Evolutionary conservation across 2,329 filamentous ascomycete species (phyloP).

Genomic region (Claviceps maximensis): DNA sequence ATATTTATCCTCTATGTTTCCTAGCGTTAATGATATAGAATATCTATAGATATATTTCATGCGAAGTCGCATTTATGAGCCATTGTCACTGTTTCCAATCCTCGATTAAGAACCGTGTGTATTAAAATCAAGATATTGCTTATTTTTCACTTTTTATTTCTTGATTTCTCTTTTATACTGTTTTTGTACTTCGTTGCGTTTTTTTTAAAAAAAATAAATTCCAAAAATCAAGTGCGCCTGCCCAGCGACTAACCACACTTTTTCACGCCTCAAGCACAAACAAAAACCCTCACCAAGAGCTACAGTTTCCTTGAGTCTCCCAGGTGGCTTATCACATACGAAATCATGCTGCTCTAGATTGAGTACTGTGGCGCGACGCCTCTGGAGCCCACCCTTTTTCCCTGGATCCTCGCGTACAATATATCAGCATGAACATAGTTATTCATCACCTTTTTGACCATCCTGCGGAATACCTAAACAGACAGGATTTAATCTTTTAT

Average conservation of each 20-base stretch:
- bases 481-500: constrained; percentile 14
- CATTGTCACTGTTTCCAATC: too few relatives aligned
- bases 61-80: too few relatives aligned
- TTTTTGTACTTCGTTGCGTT: not conserved
- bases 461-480: not conserved
- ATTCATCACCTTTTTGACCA: not conserved
- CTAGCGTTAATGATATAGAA: too few relatives aligned
- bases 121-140: too few relatives aligned
- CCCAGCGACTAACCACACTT: not conserved
- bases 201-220: not conserved
- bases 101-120: too few relatives aligned
- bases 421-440: not conserved
- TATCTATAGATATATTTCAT: too few relatives aligned
- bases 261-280: not conserved
- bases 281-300: not conserved
- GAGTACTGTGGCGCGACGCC: not conserved
- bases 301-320: not conserved
- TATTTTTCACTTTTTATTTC: not conserved
- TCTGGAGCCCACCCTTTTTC: not conserved
- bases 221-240: not conserved
- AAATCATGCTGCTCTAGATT: not conserved
- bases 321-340: not conserved
- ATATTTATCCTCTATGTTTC: too few relatives aligned
- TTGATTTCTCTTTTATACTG: not conserved
- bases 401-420: not conserved